A percentile compares a stretch with the other conserved stretches of the same genome.
Conservation (phyloP, 2,329 filamentous ascomycete species). For the Paecilomyces dactylethromorphus region DNA sequence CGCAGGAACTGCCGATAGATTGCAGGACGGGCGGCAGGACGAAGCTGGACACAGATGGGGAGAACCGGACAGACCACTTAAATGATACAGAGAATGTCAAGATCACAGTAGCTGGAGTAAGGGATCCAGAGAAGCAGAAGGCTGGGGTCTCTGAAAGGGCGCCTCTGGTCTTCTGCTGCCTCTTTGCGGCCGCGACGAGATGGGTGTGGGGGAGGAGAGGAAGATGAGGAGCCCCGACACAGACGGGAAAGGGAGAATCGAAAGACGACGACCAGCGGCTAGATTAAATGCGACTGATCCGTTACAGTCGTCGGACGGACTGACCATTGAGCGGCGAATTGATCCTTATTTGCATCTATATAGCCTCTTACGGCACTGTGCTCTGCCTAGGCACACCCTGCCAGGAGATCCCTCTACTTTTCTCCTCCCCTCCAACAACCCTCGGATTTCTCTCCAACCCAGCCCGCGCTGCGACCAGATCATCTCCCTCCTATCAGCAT, state of each 20-base stretch:
- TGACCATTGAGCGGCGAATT: not conserved
- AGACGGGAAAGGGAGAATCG: not conserved
- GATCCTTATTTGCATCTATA: not conserved
- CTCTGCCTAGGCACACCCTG: not conserved
- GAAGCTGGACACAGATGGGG: not conserved
- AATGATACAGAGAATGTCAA: constrained; percentile 7
- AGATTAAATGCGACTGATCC: not conserved
- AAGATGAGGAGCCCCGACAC: not conserved
- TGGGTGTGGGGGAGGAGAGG: not conserved
- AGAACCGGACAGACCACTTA: not conserved
- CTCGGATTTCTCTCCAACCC: not conserved
- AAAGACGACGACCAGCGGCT: not conserved
- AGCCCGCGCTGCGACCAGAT: not conserved
- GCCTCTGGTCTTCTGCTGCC: not conserved
- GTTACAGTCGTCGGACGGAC: not conserved
- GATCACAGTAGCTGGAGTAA: constrained; percentile 3
- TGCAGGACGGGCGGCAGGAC: constrained; percentile 5
- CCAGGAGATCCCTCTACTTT: not conserved
- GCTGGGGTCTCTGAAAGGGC: not conserved
- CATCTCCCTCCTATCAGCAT: not conserved
- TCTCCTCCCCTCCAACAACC: not conserved
- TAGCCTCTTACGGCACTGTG: not conserved
- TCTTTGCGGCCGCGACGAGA: not conserved
- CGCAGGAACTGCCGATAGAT: constrained; percentile 8
- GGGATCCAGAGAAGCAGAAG: constrained; percentile 5